A percentile compares a stretch with the other conserved stretches of the same genome.
phyloP scores from a whole-genome alignment of 139 green algal species.

The Chlamydomonas eustigma region DNA sequence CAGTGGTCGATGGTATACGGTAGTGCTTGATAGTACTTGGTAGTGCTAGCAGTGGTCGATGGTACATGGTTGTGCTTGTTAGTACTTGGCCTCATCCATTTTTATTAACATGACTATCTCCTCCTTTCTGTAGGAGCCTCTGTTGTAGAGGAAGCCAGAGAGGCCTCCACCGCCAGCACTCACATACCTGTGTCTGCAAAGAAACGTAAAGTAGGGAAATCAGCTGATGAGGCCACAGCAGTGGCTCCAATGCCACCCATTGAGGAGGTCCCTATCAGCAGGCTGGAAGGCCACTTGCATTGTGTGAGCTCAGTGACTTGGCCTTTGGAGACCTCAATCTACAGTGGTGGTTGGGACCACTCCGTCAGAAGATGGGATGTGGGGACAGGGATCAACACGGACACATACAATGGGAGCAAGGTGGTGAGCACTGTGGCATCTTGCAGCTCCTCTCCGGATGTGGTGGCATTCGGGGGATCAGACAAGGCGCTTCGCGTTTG shows the following conservation, averaged over 20 bases:
- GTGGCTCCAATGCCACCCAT: conserved; percentile 7
- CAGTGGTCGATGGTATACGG: no score
- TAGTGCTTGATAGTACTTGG: no score
- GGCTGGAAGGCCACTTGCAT: conserved; percentile 67
- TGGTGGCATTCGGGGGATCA: conserved; percentile 67
- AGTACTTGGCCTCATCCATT: no score
- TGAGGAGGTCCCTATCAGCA: conserved; percentile 20
- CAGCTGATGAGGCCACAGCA: not conserved
- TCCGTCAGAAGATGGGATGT: conserved; percentile 52
- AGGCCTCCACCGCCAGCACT: not conserved
- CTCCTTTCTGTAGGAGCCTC: conserved; percentile 4
- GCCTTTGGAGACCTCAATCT: conserved; percentile 14
- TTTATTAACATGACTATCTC: not conserved
- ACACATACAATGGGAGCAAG: conserved; percentile 70
- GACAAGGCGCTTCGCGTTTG: conserved; percentile 70
- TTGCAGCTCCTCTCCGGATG: not conserved
- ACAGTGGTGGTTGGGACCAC: conserved; percentile 10
- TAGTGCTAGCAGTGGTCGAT: no score
- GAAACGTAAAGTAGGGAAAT: conserved; percentile 33
- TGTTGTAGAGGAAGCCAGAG: conserved; percentile 24
- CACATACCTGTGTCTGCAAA: conserved; percentile 33
- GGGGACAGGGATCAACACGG: conserved; percentile 29
- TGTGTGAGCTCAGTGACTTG: conserved; percentile 62
- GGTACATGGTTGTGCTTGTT: no score
- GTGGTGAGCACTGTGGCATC: conserved; percentile 59